A percentile compares a stretch with the other conserved stretches of the same genome.
Evolutionary conservation across 2,329 filamentous ascomycete species (phyloP).

Genomic region (Alternaria panax): DNA sequence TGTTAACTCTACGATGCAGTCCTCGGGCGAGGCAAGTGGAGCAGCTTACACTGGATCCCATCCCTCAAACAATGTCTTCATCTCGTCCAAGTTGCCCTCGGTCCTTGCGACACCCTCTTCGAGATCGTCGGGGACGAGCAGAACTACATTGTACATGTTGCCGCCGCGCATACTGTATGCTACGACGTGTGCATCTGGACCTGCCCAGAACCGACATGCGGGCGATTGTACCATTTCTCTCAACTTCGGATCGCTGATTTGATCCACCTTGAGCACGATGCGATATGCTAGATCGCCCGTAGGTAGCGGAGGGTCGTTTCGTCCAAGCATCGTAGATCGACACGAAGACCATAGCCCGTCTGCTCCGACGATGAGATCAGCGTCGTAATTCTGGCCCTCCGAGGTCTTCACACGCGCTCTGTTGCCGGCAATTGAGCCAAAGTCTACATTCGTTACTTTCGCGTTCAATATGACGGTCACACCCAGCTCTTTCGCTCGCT

Average conservation of each 20-base stretch:
- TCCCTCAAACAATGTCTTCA: constrained; percentile 64
- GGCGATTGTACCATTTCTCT: constrained; percentile 62
- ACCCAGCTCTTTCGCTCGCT: constrained; percentile 61
- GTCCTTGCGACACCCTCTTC: constrained; percentile 61
- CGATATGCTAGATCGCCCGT: constrained; percentile 73
- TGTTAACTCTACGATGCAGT: constrained; percentile 28
- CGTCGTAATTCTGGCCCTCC: constrained; percentile 52
- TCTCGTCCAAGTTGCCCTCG: constrained; percentile 65
- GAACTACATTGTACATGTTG: constrained; percentile 69
- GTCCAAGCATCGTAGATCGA: constrained; percentile 49
- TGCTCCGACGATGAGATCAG: constrained; percentile 67
- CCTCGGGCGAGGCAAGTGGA: constrained; percentile 43
- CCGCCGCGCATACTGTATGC: constrained; percentile 68
- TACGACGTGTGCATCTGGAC: constrained; percentile 67
- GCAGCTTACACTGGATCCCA: constrained; percentile 67
- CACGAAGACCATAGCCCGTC: constrained; percentile 71
- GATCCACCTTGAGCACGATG: constrained; percentile 62
- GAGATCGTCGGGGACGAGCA: constrained; percentile 70
- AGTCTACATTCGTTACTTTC: constrained; percentile 58
- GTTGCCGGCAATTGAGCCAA: constrained; percentile 44
- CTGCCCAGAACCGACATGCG: constrained; percentile 68
- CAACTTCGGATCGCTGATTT: constrained; percentile 61
- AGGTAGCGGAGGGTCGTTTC: constrained; percentile 42
- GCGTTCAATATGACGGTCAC: constrained; percentile 60
- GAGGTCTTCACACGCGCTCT: constrained; percentile 52